Evolutionary conservation across 306 rosid genomes (phyloP).

Genomic region (Dalbergia cultrata): DNA sequence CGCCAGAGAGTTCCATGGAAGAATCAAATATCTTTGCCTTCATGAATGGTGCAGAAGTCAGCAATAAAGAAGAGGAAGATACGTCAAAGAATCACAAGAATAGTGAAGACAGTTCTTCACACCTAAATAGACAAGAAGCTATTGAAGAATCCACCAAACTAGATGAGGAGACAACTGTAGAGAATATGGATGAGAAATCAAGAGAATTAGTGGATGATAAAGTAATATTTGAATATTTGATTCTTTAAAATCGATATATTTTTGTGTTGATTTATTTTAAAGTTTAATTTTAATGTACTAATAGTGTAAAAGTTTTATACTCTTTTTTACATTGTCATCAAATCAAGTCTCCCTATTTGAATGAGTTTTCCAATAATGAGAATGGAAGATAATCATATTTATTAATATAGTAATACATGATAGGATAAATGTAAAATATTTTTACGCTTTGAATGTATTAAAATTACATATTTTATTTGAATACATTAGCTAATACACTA

Average conservation of each 20-base stretch:
- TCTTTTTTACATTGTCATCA: too few relatives aligned
- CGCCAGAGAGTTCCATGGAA: constrained; percentile 29
- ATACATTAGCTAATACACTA: neutral
- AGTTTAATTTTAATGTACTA: too few relatives aligned
- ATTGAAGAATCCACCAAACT: constrained; percentile 1
- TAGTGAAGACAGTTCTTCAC: constrained; percentile 36
- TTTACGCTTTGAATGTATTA: too few relatives aligned
- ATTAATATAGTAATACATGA: too few relatives aligned
- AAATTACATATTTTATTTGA: too few relatives aligned
- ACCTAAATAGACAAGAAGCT: constrained; percentile 19
- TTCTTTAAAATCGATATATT: neutral
- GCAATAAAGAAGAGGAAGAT: constrained; percentile 26
- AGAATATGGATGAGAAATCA: constrained; percentile 36
- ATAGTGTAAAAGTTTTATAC: too few relatives aligned
- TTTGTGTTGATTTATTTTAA: neutral
- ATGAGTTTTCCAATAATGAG: too few relatives aligned
- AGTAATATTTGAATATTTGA: constrained; percentile 22
- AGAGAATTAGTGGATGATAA: constrained; percentile 30
- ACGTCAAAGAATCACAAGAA: constrained; percentile 33
- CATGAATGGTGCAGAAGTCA: constrained; percentile 30
- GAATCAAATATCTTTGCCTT: constrained; percentile 28
- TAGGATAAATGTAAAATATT: too few relatives aligned
- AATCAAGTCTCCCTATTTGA: too few relatives aligned
- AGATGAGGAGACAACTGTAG: constrained; percentile 1
- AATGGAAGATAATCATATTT: too few relatives aligned